phyloP scores from a whole-genome alignment of 257 asterid genomes.

The Nicotiana undulata region DNA sequence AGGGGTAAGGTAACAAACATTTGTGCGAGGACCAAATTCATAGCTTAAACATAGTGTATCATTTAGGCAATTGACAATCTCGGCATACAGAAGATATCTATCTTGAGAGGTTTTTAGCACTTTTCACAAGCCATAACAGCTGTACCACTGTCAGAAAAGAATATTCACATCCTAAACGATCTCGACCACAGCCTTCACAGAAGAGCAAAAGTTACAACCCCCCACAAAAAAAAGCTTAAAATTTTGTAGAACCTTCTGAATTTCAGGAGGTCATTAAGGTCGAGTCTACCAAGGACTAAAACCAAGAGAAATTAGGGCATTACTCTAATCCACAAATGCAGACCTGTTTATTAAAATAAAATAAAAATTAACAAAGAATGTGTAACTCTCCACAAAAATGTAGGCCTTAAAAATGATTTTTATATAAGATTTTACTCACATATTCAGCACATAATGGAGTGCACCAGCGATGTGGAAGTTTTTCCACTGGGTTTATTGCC shows the following conservation, averaged over 20 bases:
- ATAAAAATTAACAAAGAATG: background rate
- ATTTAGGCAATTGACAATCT: background rate
- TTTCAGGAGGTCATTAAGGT: background rate
- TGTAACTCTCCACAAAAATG: background rate
- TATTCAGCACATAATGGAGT: background rate
- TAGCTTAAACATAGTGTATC: background rate
- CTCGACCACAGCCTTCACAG: background rate
- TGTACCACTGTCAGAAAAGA: background rate
- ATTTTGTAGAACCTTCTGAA: background rate
- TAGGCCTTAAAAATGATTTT: background rate
- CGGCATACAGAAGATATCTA: background rate
- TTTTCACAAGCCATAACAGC: background rate
- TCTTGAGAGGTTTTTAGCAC: background rate
- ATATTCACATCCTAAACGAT: background rate
- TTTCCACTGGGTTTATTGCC: background rate
- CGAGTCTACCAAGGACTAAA: background rate
- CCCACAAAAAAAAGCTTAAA: background rate
- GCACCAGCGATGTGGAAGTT: background rate
- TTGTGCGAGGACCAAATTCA: background rate
- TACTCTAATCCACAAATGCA: background rate
- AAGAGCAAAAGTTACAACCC: background rate
- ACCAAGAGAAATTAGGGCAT: background rate
- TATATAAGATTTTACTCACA: background rate
- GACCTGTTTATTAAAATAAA: background rate
- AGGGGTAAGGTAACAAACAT: background rate